Conservation (phyloP, 345 rosid genomes). For the Diplotaxis tenuifolia region DNA sequence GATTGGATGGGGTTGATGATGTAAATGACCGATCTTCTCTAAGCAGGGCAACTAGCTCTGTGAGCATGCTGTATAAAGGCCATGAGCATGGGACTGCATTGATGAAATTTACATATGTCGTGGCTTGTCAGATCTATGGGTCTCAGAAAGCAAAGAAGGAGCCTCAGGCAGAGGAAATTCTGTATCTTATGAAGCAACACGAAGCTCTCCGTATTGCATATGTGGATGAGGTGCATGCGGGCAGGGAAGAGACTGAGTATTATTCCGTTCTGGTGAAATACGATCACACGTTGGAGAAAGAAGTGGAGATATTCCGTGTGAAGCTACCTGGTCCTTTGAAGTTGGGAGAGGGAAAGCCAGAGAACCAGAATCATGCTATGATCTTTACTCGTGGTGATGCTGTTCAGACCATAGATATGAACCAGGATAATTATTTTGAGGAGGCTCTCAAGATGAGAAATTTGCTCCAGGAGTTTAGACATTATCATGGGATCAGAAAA, state of each 20-base stretch:
- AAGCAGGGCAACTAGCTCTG: slow-evolving; percentile 55
- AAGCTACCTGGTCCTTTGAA: slow-evolving; percentile 86
- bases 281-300: slow-evolving; percentile 63
- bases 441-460: slow-evolving; percentile 95
- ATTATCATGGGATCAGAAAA: slow-evolving; percentile 65
- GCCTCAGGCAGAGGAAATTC: slow-evolving; percentile 75
- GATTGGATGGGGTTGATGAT: slow-evolving; percentile 32
- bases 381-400: slow-evolving; percentile 96
- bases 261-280: slow-evolving; percentile 83
- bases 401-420: slow-evolving; percentile 92
- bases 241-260: slow-evolving; percentile 59
- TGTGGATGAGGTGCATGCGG: slow-evolving; percentile 66
- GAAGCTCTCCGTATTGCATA: slow-evolving; percentile 94
- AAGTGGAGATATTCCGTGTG: slow-evolving; percentile 87
- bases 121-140: slow-evolving; percentile 85
- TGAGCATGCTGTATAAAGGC: slow-evolving; percentile 71
- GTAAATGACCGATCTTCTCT: slow-evolving; percentile 47
- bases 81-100: slow-evolving; percentile 72
- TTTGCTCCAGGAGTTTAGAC: slow-evolving; percentile 77
- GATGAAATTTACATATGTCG: slow-evolving; percentile 88
- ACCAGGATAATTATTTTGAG: slow-evolving; percentile 88
- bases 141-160: slow-evolving; percentile 67
- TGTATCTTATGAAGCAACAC: slow-evolving; percentile 61
- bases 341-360: slow-evolving; percentile 96
- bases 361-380: slow-evolving; percentile 94